These are phyloP conservation scores for Talaromyces sp. DNA, from an alignment of 2,329 filamentous ascomycete genomes.

Conservation along the genomic window DNA sequence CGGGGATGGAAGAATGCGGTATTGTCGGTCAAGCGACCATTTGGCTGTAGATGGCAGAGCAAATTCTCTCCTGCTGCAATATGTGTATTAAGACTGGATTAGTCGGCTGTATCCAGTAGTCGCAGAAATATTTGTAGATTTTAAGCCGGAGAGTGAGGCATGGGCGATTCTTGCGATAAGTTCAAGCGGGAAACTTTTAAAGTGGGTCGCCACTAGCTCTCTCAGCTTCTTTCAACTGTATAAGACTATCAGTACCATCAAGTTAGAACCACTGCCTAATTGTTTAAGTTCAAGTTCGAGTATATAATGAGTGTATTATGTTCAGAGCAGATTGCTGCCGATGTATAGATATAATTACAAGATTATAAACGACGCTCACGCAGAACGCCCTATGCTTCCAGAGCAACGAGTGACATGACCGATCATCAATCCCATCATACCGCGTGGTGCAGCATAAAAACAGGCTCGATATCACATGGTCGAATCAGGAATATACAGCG, in stretches of 20 bases:
- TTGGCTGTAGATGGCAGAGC: background rate
- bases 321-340: constrained; percentile 8
- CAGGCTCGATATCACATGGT: background rate
- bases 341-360: constrained; percentile 12
- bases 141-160: background rate
- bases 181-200: background rate
- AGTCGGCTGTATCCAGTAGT: background rate
- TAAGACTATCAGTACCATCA: background rate
- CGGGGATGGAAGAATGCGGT: background rate
- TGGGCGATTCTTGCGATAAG: background rate
- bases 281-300: background rate
- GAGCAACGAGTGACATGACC: constrained; percentile 11
- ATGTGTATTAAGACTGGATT: background rate
- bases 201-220: background rate
- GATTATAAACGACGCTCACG: constrained; percentile 6
- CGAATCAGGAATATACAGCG: constrained; percentile 10
- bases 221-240: background rate
- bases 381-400: constrained; percentile 6
- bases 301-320: constrained; percentile 6
- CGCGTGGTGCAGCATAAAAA: background rate
- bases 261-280: background rate
- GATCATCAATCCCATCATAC: background rate
- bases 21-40: background rate
- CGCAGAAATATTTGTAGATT: background rate
- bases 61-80: background rate